Base-by-base conservation (phyloP, 2,329 filamentous ascomycete genomes). In the Sclerotinia borealis region DNA sequence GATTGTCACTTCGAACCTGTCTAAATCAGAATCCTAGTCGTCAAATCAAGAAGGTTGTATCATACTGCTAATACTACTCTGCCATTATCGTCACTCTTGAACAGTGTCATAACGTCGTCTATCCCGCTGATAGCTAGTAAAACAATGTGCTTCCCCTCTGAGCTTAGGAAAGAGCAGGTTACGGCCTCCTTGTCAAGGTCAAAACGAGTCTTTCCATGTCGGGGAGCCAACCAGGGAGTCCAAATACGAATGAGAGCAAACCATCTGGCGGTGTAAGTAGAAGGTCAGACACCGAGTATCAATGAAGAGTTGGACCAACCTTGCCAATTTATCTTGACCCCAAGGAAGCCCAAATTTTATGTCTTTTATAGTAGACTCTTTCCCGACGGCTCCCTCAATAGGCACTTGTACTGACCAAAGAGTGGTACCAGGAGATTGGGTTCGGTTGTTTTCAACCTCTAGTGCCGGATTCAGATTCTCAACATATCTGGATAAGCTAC, bases 141-240 rank as follows among this genome's bases (percentile, higher is more conserved):
- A 1, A 93, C 90, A 7, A 97, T 77, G 74, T 92, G 88, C 27
- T 86, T 81, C 0, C 93, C 93, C 68, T 89, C 80, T 0, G 79
- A 75, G 29, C 85, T 87, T 27, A 96, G 78, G 69, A 97, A 96
- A 0, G 91, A 90, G 64, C 88, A 86, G 22, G 96, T 73, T 2
- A 97, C 77, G 1, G 86, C 91, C 71, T 96, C 90, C 69, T 92
- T 90, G 65, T 92, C 88, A 5, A 93, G 79, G 5, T 78, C 77
- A 63, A 96, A 89, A 0, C 77, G 77, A 4, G 79, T 76, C 66
- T 83, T 86, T 15, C 93, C 93, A 74, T 97, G 93, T 45, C 92
- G 81, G n/a, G 93, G 93, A 9, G 89, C 91, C 13, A 96, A 78
- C 93, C 93, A 98, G 1, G 92, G 89, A 39, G 83, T 83, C 85